Evolutionary conservation across 768 basidiomycete species (phyloP).

Genomic region (Tremella fuciformis): DNA sequence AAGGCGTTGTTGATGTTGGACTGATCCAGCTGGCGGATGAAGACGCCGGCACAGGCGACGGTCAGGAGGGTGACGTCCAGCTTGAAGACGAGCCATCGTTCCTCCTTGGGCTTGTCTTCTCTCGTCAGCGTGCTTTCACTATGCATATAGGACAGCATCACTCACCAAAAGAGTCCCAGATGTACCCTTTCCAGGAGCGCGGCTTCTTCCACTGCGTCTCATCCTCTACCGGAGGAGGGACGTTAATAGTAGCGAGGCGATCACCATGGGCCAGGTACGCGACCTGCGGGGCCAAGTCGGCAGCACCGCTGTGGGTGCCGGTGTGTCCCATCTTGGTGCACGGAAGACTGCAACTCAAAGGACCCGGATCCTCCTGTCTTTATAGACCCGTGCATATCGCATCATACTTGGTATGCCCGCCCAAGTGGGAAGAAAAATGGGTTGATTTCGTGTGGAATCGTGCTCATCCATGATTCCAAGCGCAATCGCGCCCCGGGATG

Average conservation of each 20-base stretch:
- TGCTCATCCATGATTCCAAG: too few relatives aligned
- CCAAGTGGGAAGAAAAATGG: too few relatives aligned
- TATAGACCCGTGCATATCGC: too few relatives aligned
- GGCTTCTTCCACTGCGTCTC: conserved; percentile 1
- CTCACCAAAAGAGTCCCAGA: conserved; percentile 32
- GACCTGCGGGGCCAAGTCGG: neutral
- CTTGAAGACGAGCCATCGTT: conserved; percentile 6
- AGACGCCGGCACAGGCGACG: conserved; percentile 19
- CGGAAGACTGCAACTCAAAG: too few relatives aligned
- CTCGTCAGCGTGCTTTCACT: neutral
- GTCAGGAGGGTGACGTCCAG: conserved; percentile 10
- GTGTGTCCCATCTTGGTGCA: too few relatives aligned
- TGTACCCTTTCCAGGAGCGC: conserved; percentile 28
- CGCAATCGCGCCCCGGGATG: too few relatives aligned
- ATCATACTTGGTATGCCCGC: too few relatives aligned
- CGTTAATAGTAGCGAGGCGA: neutral
- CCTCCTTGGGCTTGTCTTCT: conserved; percentile 7
- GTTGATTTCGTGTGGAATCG: too few relatives aligned
- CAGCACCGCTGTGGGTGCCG: too few relatives aligned
- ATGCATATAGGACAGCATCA: neutral
- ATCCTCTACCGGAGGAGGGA: neutral
- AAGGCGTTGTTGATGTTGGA: conserved; percentile 34
- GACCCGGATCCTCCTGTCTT: too few relatives aligned
- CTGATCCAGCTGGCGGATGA: conserved; percentile 28
- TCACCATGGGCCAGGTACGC: neutral